Evolutionary conservation across 352 stramenopile genomes (phyloP).

Genomic region (Globisporangium abappressorium): DNA sequence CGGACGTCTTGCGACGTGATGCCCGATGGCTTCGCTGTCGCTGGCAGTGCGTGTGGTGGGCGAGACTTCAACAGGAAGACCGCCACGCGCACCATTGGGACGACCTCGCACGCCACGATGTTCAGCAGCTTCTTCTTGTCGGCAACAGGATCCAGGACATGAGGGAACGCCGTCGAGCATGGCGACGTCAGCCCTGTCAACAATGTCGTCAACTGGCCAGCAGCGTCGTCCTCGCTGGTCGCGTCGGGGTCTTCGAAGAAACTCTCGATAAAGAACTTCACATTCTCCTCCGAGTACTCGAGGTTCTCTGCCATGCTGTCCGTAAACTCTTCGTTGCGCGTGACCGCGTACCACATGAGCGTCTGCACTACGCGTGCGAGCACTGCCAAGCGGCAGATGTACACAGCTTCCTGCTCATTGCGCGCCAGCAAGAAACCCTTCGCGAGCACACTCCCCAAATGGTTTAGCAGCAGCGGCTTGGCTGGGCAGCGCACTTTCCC

Average conservation of each 20-base stretch:
- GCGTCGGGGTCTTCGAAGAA: conserved; percentile 27
- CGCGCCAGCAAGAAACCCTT: conserved; percentile 66
- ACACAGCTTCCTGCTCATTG: conserved; percentile 53
- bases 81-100: conserved; percentile 65
- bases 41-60: conserved; percentile 7
- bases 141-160: conserved; percentile 21
- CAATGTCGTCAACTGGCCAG: conserved; percentile 30
- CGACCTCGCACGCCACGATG: conserved; percentile 69
- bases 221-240: conserved; percentile 25
- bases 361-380: conserved; percentile 73
- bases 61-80: conserved; percentile 62
- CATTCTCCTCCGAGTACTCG: conserved; percentile 47
- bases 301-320: conserved; percentile 61
- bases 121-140: conserved; percentile 61
- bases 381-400: conserved; percentile 59
- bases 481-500: conserved; percentile 73
- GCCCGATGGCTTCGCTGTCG: conserved; percentile 52
- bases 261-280: conserved; percentile 50
- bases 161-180: conserved; percentile 31
- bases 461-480: conserved; percentile 69
- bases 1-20: conserved; percentile 45
- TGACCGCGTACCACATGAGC: conserved; percentile 73
- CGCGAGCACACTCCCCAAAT: conserved; percentile 72
- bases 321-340: conserved; percentile 52
- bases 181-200: conserved; percentile 23